These are phyloP conservation scores for Aspergillus uvarum DNA, from an alignment of 2,329 filamentous ascomycete species.

Conservation along the genomic window DNA sequence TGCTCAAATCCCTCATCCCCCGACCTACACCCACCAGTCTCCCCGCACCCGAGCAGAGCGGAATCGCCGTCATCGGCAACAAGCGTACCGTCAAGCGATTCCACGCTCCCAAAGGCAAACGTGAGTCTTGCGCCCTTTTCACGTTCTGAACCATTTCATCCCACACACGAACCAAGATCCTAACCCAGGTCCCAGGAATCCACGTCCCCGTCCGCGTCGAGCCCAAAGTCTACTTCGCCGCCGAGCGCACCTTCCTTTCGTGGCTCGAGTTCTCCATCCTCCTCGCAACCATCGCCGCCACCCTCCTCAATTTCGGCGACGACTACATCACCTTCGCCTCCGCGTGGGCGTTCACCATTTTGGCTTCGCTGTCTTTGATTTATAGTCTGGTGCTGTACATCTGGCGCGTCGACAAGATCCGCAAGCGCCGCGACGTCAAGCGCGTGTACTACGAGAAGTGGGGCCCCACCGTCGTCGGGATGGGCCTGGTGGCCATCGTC, in stretches of 20 bases:
- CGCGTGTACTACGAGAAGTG: constrained; percentile 78
- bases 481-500: constrained; percentile 71
- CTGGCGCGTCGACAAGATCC: constrained; percentile 83
- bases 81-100: constrained; percentile 53
- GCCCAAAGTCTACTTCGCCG: constrained; percentile 96
- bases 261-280: constrained; percentile 99
- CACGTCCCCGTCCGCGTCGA: constrained; percentile 95
- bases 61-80: constrained; percentile 43
- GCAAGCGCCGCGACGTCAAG: constrained; percentile 76
- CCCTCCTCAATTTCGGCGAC: constrained; percentile 75
- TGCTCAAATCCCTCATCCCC: constrained; percentile 52
- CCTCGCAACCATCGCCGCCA: constrained; percentile 81
- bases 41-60: constrained; percentile 39
- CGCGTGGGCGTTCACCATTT: constrained; percentile 74
- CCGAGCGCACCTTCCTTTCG: constrained; percentile 90
- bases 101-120: constrained; percentile 59
- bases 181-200: constrained; percentile 61
- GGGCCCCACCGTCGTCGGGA: constrained; percentile 77
- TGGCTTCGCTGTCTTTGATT: constrained; percentile 74
- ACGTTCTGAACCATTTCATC: not conserved
- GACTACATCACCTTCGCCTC: constrained; percentile 64
- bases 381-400: constrained; percentile 85
- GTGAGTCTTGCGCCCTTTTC: constrained; percentile 30
- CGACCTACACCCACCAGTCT: constrained; percentile 48
- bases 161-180: not conserved